Evolutionary conservation across 2,329 filamentous ascomycete genomes (phyloP), one percentile per base, ranked within the genome.

Genomic region (Ceratocystis albifundus): DNA sequence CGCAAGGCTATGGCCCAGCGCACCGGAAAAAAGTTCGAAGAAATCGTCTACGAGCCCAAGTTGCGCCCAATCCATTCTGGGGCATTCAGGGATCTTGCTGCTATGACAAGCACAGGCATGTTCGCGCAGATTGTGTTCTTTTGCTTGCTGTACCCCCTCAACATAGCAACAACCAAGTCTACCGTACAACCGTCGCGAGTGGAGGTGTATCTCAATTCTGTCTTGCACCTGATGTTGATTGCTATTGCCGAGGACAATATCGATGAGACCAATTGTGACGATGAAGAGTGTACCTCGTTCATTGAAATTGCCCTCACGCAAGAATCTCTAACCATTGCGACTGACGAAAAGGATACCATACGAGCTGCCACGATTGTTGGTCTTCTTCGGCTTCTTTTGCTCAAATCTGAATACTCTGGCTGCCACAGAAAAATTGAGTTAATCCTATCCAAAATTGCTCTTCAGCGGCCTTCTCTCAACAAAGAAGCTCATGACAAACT

Each of bases 71-170:
- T 97, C 65, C 78, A 82, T 0, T 86, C 85, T 0, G 93, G 94
- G 1, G 81, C 88, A 0, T 99, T 96, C 75, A 79, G 84, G 62
- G 79, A 85, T 65, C 80, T 99, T 36, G 81, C 88, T n/a, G 80
- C 80, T 1, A 96, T 97, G 72, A 96, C 91, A 1, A 81, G 83
- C 71, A 93, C 90, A 2, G 85, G 88, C 67, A 82, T 96, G 69
- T 99, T 99, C 74, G 87, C 88, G 8, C 91, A 96, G 73, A 84
- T 96, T 69, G 84, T 97, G 62, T 95, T 92, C 76, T 94, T 95
- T 74, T 88, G 89, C 25, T 80, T 99, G 15, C 80, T 91, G 20
- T 97, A 96, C 74, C 85, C 89, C 1, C 77, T 95, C 4, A 84
- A 87, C 36, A 86, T 86, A 25, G 80, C 84, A 65, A 81, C 82